Percentiles rank a stretch among this genome's conserved stretches.
Evolutionary conservation across 1,284 basidiomycete species (phyloP).

Genomic region (Malassezia arunalokei): DNA sequence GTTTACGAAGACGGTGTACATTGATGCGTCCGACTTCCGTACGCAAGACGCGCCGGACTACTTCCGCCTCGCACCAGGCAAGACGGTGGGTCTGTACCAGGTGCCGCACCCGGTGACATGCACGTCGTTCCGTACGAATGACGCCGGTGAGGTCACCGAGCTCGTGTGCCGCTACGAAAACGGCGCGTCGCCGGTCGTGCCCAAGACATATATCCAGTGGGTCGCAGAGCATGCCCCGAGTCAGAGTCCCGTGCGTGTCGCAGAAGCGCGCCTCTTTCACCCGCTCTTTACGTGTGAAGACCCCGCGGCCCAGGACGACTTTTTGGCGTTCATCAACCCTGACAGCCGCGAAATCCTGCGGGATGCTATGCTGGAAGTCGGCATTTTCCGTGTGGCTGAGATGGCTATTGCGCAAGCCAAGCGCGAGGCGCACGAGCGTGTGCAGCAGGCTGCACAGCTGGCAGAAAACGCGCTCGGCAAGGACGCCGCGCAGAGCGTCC

Average conservation of each 20-base stretch:
- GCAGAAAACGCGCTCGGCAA: conserved; percentile 36
- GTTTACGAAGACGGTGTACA: conserved; percentile 80
- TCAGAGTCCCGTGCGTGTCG: conserved; percentile 66
- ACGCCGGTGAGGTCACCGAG: conserved; percentile 57
- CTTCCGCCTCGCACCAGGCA: conserved; percentile 91
- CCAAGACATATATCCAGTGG: conserved; percentile 97
- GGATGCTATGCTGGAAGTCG: conserved; percentile 73
- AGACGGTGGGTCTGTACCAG: conserved; percentile 91
- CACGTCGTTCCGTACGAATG: conserved; percentile 68
- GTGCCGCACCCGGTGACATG: conserved; percentile 92
- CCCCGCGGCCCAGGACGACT: conserved; percentile 63
- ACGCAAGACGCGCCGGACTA: conserved; percentile 83
- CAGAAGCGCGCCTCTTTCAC: conserved; percentile 85
- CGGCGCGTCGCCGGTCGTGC: conserved; percentile 50
- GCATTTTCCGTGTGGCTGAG: conserved; percentile 75
- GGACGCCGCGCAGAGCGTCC: background rate
- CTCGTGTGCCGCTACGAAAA: conserved; percentile 65
- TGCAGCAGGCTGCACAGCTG: conserved; percentile 50
- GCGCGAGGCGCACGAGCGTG: conserved; percentile 53
- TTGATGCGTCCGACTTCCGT: conserved; percentile 89
- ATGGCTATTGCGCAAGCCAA: conserved; percentile 58
- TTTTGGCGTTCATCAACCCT: conserved; percentile 64
- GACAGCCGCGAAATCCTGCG: conserved; percentile 65
- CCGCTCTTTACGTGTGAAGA: conserved; percentile 88
- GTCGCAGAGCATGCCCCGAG: conserved; percentile 71